A percentile compares a stretch with the other conserved stretches of the same genome.
Conservation (phyloP, 306 rosid species). For the Canavalia gladiata region DNA sequence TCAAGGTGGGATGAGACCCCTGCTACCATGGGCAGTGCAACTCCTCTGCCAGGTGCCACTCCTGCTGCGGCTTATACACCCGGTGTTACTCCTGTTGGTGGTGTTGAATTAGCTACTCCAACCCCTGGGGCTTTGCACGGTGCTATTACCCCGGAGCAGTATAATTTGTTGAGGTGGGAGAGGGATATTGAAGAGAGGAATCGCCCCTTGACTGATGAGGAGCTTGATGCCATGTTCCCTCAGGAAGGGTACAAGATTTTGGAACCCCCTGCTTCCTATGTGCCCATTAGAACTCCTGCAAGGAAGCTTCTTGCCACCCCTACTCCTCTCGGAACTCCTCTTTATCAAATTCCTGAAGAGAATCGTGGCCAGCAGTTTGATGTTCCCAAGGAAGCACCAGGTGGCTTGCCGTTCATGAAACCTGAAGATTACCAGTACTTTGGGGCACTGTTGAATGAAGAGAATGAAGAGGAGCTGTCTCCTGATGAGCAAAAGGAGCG, state of each 20-base stretch:
- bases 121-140: constrained; percentile 52
- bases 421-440: constrained; percentile 55
- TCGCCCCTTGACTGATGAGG: constrained; percentile 57
- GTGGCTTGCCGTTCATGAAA: constrained; percentile 54
- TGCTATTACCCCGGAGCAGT: constrained; percentile 50
- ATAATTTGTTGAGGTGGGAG: constrained; percentile 59
- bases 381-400: constrained; percentile 52
- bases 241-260: constrained; percentile 54
- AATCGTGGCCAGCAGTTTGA: constrained; percentile 54
- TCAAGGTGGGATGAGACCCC: constrained; percentile 57
- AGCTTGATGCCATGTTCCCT: constrained; percentile 56
- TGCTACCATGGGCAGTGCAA: constrained; percentile 55
- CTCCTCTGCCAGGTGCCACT: constrained; percentile 53
- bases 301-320: constrained; percentile 58
- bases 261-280: constrained; percentile 56
- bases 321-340: constrained; percentile 52
- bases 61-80: constrained; percentile 53
- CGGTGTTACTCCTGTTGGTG: constrained; percentile 57
- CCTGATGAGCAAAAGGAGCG: constrained; percentile 55
- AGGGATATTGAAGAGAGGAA: constrained; percentile 59
- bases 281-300: constrained; percentile 53
- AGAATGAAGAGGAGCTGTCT: constrained; percentile 51
- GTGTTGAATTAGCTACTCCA: constrained; percentile 52
- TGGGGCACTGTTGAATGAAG: constrained; percentile 55
- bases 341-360: constrained; percentile 55